These are phyloP conservation scores for Fusarium burgessii DNA, from an alignment of 2,329 filamentous ascomycete genomes.

Conservation along the genomic window DNA sequence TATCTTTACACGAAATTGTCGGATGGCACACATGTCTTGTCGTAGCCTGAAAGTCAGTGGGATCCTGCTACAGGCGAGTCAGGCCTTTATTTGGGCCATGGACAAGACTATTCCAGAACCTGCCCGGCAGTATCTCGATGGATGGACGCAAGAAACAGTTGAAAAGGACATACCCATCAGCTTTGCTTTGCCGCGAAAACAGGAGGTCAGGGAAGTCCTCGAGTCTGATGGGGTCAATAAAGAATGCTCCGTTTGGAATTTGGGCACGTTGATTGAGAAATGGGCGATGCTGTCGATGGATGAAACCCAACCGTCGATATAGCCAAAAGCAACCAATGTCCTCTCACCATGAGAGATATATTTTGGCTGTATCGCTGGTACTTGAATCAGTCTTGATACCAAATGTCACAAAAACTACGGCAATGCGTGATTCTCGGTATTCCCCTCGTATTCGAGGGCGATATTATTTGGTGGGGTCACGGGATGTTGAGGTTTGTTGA, in stretches of 20 bases:
- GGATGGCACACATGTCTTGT: background rate
- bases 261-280: conserved; percentile 1
- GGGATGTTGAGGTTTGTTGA: background rate
- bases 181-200: background rate
- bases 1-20: background rate
- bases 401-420: background rate
- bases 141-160: background rate
- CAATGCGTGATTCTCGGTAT: background rate
- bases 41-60: background rate
- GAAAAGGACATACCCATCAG: background rate
- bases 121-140: background rate
- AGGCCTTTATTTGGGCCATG: background rate
- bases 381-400: too few relatives aligned
- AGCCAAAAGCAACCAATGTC: background rate
- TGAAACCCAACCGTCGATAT: background rate
- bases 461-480: background rate
- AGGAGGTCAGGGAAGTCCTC: background rate
- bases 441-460: background rate
- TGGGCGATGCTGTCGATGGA: background rate
- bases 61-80: background rate
- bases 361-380: too few relatives aligned
- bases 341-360: too few relatives aligned
- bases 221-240: background rate
- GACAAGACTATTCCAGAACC: background rate
- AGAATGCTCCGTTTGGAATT: background rate